These are phyloP conservation scores for Penicillium digitatum DNA, from an alignment of 2,329 filamentous ascomycete species.

Conservation along the genomic window DNA sequence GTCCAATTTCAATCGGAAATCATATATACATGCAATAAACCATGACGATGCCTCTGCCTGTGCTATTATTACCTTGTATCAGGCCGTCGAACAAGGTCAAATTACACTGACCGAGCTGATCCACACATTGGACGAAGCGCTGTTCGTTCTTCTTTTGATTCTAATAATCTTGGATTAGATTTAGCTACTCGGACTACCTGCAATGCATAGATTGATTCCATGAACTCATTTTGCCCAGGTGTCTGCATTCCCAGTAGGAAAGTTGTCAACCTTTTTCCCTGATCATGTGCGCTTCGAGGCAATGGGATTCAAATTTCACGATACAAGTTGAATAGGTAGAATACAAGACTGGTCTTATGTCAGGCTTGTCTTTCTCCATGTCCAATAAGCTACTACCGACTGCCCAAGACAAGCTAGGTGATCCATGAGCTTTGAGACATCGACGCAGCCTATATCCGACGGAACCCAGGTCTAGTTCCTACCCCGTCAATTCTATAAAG, in stretches of 20 bases:
- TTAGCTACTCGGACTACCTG: neutral
- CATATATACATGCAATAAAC: conserved; percentile 1
- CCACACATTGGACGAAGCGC: conserved; percentile 47
- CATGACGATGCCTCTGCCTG: neutral
- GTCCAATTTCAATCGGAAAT: conserved; percentile 34
- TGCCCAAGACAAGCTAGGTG: too few species aligned
- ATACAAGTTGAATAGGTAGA: neutral
- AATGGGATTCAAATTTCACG: neutral
- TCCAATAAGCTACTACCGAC: too few species aligned
- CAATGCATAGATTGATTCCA: neutral
- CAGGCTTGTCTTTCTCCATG: too few species aligned
- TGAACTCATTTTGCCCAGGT: neutral
- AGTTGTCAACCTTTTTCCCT: neutral
- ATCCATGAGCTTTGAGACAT: too few species aligned
- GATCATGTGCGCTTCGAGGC: neutral
- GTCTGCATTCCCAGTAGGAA: neutral
- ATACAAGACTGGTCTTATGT: too few species aligned
- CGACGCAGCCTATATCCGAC: too few species aligned
- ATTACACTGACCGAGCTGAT: conserved; percentile 31
- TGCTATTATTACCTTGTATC: conserved; percentile 11
- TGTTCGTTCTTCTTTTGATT: conserved; percentile 32
- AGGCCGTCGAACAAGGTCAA: conserved; percentile 13
- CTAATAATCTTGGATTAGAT: too few species aligned
- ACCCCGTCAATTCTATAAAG: too few species aligned
- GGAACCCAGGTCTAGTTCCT: too few species aligned